Conservation (phyloP, 1,284 basidiomycete species). For the Malassezia dermatis region DNA sequence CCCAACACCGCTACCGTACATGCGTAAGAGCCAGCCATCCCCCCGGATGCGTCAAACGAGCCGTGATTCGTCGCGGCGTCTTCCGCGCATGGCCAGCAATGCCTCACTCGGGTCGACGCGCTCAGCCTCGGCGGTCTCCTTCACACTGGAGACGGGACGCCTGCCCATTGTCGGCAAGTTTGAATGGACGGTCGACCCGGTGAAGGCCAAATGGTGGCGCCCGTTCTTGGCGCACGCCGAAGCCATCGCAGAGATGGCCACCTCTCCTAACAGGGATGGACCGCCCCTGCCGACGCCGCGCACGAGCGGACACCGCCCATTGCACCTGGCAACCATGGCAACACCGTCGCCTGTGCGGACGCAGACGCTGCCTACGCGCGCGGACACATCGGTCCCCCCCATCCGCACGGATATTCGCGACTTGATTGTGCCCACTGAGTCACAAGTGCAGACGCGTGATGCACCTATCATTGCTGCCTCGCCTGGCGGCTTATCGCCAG, state of each 20-base stretch:
- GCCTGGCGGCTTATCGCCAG: background rate
- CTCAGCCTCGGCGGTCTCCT: slow-evolving; percentile 5
- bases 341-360: background rate
- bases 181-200: slow-evolving; percentile 40
- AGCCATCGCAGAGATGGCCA: background rate
- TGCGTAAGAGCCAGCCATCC: slow-evolving; percentile 1
- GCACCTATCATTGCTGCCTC: slow-evolving; percentile 2
- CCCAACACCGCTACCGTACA: slow-evolving; percentile 10
- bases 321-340: background rate
- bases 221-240: slow-evolving; percentile 6
- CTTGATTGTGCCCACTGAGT: background rate
- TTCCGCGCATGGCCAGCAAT: slow-evolving; percentile 11
- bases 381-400: background rate
- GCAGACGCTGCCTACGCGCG: background rate
- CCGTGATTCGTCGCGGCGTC: background rate
- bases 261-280: background rate
- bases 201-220: slow-evolving; percentile 37
- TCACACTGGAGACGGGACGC: slow-evolving; percentile 13
- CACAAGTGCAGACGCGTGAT: background rate
- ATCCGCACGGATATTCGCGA: background rate
- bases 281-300: background rate
- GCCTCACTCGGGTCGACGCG: background rate
- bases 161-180: slow-evolving; percentile 40
- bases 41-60: slow-evolving; percentile 1
- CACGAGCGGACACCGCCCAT: slow-evolving; percentile 1